These are phyloP conservation scores for Ustilago crameri DNA, from an alignment of 1,284 basidiomycete species.

Conservation along the genomic window DNA sequence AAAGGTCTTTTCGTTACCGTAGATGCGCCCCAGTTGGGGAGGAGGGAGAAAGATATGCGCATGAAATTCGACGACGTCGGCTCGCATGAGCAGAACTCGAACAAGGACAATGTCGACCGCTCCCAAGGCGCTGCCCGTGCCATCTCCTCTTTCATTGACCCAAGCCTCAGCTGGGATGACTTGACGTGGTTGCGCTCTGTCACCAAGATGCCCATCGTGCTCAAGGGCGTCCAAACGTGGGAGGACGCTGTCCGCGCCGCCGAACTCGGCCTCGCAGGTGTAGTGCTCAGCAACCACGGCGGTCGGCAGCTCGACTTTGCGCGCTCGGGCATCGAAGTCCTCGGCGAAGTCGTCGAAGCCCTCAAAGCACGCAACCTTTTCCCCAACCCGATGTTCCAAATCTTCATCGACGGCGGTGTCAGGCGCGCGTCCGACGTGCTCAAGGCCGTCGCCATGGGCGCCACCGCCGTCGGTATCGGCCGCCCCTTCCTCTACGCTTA, in stretches of 20 bases:
- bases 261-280: conserved; percentile 72
- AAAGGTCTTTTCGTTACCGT: conserved; percentile 88
- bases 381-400: conserved; percentile 74
- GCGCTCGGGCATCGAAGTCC: conserved; percentile 65
- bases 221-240: conserved; percentile 77
- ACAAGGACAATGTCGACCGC: conserved; percentile 47
- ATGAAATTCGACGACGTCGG: conserved; percentile 72
- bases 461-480: conserved; percentile 87
- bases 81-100: conserved; percentile 66
- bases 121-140: conserved; percentile 68
- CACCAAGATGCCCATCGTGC: conserved; percentile 81
- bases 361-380: conserved; percentile 76
- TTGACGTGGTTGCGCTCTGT: conserved; percentile 81
- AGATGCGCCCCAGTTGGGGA: conserved; percentile 85
- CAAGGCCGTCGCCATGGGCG: conserved; percentile 92
- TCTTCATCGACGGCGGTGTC: conserved; percentile 90
- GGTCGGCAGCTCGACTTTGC: conserved; percentile 67
- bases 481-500: conserved; percentile 89
- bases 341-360: conserved; percentile 84
- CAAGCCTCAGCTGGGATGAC: conserved; percentile 70
- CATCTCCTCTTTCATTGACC: conserved; percentile 72
- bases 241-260: conserved; percentile 77
- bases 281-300: conserved; percentile 70
- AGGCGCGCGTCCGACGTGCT: conserved; percentile 79
- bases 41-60: conserved; percentile 81